Evolutionary conservation across 257 asterid species (phyloP).

Genomic region (Jasminum sambac): DNA sequence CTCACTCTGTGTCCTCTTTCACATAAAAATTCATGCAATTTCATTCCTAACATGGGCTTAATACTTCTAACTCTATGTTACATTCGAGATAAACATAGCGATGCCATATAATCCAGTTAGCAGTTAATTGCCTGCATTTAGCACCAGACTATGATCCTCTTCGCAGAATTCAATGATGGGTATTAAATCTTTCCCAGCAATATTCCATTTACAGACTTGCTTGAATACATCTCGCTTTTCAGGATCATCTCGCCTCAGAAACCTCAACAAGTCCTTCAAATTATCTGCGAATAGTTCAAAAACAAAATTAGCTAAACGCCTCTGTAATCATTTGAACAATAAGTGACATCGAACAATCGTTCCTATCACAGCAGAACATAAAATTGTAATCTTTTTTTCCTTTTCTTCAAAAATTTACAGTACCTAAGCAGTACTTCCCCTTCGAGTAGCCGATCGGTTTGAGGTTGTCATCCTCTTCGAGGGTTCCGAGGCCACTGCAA

Average conservation of each 20-base stretch:
- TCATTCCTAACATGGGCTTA: no score
- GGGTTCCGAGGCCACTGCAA: constrained; percentile 76
- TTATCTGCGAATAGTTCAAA: constrained; percentile 49
- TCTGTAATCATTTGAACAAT: not conserved
- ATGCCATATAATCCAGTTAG: not conserved
- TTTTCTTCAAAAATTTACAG: not conserved
- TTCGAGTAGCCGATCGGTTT: constrained; percentile 58
- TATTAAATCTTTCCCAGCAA: constrained; percentile 63
- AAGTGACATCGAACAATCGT: not conserved
- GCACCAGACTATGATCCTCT: constrained; percentile 75
- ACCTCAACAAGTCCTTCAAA: constrained; percentile 88
- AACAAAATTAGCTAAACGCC: not conserved
- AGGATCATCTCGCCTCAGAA: constrained; percentile 87
- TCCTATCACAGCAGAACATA: not conserved
- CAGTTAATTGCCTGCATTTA: constrained; percentile 62
- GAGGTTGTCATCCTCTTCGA: constrained; percentile 70
- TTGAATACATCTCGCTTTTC: constrained; percentile 88
- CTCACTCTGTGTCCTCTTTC: no score
- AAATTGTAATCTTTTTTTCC: not conserved
- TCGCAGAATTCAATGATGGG: constrained; percentile 73
- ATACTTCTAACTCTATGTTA: not conserved
- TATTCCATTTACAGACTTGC: constrained; percentile 90
- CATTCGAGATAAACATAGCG: not conserved
- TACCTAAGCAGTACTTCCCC: constrained; percentile 75
- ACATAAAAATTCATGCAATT: no score